Base-by-base conservation (phyloP, 2,329 filamentous ascomycete species). In the Sclerotinia subarctica region DNA sequence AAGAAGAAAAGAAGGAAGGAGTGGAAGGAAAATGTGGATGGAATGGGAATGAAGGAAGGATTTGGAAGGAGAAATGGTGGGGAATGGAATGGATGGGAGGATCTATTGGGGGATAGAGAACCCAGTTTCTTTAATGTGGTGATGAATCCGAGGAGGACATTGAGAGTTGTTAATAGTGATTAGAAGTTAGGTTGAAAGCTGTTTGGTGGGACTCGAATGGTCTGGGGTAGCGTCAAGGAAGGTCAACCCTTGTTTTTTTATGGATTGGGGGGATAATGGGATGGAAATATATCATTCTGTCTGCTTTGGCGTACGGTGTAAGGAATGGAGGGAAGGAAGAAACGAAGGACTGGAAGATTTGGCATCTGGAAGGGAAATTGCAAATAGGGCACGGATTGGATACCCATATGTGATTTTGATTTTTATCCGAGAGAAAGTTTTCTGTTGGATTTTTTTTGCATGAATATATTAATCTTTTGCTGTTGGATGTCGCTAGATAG, bases 41-140 rank as follows among this genome's bases (percentile, higher is more conserved):
- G n/a, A n/a, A n/a, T n/a, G n/a, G n/a, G n/a, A n/a, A n/a, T n/a
- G n/a, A n/a, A n/a, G n/a, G n/a, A n/a, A n/a, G n/a, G n/a, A n/a
- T n/a, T n/a, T n/a, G n/a, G 53, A 29, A 49, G 29, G 32, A 32
- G 51, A 47, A 67, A 72, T 70, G 7, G 26, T 63, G 68, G 72
- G 71, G 11, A 47, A 38, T n/a, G 52, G 51, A 38, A 68, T 63
- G 73, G 74, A 26, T 78, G 78, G 51, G 86, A 88, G 67, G 86
- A 89, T 73, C 74, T 91, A 70, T 74, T 90, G 21, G 82, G 81
- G 4, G 86, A 85, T 0, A 83, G 88, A 69, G 88, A 92, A 76
- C 90, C 90, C 69, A 90, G 84, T 68, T 93, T 92, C 78, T 87
- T 90, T 77, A 90, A 84, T 62, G 88, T 91, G 38, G 79, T 91